phyloP scores from a whole-genome alignment of 768 basidiomycete genomes.

The Hericium alpestre region DNA sequence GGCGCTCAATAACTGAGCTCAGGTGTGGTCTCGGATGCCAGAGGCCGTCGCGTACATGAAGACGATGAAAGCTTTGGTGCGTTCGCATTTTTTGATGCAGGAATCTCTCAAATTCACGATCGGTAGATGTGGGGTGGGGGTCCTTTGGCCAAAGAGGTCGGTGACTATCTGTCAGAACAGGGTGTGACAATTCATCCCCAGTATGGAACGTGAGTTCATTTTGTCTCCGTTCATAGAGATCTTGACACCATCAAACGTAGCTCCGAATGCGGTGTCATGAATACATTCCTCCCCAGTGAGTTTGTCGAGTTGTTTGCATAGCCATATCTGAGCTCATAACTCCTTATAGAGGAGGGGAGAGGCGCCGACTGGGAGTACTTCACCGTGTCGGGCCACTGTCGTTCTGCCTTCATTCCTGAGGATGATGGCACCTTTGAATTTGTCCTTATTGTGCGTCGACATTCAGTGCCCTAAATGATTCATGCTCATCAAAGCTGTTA shows the following conservation, averaged over 20 bases:
- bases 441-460: constrained; percentile 12
- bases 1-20: not conserved
- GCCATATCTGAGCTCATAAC: too few species aligned
- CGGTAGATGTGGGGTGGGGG: constrained; percentile 22
- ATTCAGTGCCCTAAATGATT: not conserved
- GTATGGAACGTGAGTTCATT: constrained; percentile 14
- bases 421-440: constrained; percentile 15
- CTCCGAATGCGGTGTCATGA: constrained; percentile 15
- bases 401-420: constrained; percentile 11
- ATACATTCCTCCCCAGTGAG: constrained; percentile 14
- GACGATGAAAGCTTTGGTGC: constrained; percentile 15
- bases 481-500: constrained; percentile 1
- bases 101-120: not conserved
- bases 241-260: constrained; percentile 2
- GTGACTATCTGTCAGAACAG: constrained; percentile 14
- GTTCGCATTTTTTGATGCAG: not conserved
- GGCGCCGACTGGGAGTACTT: constrained; percentile 18
- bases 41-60: constrained; percentile 13
- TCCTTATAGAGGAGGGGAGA: constrained; percentile 2
- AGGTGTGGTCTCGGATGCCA: constrained; percentile 18
- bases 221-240: not conserved
- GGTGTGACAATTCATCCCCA: constrained; percentile 15
- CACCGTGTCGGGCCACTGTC: constrained; percentile 11
- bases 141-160: constrained; percentile 16
- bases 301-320: not conserved